Percentiles rank a stretch among this genome's conserved stretches.
phyloP scores from a whole-genome alignment of 345 rosid species.

The Boechera retrofracta region DNA sequence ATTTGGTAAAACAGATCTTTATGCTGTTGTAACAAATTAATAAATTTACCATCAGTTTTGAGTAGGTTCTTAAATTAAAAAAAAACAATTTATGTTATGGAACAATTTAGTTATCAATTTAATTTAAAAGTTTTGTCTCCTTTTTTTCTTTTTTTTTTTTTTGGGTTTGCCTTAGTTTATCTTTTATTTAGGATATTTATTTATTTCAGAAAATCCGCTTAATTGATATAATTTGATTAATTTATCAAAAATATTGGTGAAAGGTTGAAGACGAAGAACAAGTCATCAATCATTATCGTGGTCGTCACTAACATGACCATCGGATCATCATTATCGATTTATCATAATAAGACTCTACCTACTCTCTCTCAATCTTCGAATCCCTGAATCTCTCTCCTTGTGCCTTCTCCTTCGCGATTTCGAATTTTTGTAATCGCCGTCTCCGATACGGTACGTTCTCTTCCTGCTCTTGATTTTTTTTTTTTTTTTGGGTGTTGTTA shows the following conservation, averaged over 20 bases:
- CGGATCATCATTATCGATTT: neutral
- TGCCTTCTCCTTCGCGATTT: neutral
- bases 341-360: neutral
- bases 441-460: neutral
- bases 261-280: neutral
- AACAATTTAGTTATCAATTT: conserved; percentile 10
- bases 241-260: neutral
- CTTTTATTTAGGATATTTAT: too few relatives aligned
- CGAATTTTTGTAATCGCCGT: neutral
- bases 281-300: conserved; percentile 23
- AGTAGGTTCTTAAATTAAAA: conserved; percentile 1
- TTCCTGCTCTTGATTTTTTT: neutral
- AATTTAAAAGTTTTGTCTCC: neutral
- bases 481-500: too few relatives aligned
- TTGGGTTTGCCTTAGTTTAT: too few relatives aligned
- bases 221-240: neutral
- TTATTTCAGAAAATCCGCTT: too few relatives aligned
- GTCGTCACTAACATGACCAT: conserved; percentile 14
- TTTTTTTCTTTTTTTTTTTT: neutral
- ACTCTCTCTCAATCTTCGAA: neutral
- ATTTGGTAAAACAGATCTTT: conserved; percentile 38
- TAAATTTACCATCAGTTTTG: conserved; percentile 40
- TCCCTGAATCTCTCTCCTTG: conserved; percentile 10
- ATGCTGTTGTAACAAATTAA: conserved; percentile 40
- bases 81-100: neutral